These are phyloP conservation scores for Diplocarpon mali DNA, from an alignment of 2,329 filamentous ascomycete species.

Conservation along the genomic window DNA sequence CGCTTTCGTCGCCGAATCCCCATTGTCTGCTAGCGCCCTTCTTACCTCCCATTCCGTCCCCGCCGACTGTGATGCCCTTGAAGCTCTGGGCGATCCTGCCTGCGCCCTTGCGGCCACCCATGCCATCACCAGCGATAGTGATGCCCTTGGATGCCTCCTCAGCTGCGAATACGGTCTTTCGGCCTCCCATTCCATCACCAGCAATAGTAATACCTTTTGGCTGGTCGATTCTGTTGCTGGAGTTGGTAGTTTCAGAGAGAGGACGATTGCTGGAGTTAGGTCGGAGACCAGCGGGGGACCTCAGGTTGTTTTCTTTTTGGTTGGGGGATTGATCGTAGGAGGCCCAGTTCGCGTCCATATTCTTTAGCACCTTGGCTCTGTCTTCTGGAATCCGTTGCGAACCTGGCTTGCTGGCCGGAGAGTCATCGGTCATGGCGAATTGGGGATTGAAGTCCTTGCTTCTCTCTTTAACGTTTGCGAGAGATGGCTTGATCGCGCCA, in stretches of 20 bases:
- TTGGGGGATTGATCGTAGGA: constrained; percentile 45
- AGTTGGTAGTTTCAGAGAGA: constrained; percentile 22
- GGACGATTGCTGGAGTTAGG: constrained; percentile 19
- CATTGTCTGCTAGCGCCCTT: constrained; percentile 33
- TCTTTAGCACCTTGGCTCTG: constrained; percentile 59
- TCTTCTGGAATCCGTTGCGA: constrained; percentile 41
- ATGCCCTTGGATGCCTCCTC: constrained; percentile 26
- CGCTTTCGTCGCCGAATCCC: constrained; percentile 44
- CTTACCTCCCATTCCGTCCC: constrained; percentile 23
- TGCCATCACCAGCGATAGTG: constrained; percentile 39
- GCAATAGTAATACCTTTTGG: constrained; percentile 20
- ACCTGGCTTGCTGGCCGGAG: constrained; percentile 36
- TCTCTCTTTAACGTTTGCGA: constrained; percentile 64
- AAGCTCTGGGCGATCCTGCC: constrained; percentile 36
- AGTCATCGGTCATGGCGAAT: constrained; percentile 64
- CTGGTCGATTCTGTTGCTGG: constrained; percentile 15
- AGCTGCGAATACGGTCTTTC: constrained; percentile 35
- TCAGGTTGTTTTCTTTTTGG: constrained; percentile 31
- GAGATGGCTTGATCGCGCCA: constrained; percentile 24
- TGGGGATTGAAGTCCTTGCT: constrained; percentile 68
- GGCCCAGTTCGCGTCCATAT: constrained; percentile 57
- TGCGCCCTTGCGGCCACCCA: constrained; percentile 22
- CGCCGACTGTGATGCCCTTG: constrained; percentile 23
- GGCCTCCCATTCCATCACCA: constrained; percentile 40
- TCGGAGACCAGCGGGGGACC: constrained; percentile 8